Base-by-base conservation (phyloP, 176 grass and related monocot genomes). In the Oryza rufipogon region DNA sequence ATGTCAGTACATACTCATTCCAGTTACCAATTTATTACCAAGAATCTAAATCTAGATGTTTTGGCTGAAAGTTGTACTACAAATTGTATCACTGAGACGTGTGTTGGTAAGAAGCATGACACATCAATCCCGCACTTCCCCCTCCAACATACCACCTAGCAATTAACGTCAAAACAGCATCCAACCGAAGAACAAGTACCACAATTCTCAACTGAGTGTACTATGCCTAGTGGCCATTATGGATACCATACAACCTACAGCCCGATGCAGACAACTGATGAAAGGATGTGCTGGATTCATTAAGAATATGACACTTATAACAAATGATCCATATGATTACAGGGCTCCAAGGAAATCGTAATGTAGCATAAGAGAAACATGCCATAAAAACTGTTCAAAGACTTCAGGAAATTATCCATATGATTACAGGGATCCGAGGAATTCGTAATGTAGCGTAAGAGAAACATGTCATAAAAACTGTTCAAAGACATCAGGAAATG, bases 341-440 rank as follows among this genome's bases (percentile, higher is more conserved):
- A 11, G 20, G 2, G 52, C 10, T 10, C 45, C 10, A 33, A 22
- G 12, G 16, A 13, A 10, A 20, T n/a, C 66, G 17, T 66, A 19
- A 80, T 17, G 44, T 32, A 41, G 26, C 78, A 66, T 20, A 68
- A 80, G 15, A 41, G 23, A 17, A 80, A 80, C 26, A 34, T 51
- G 39, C 20, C 7, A 58, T 8, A 58, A 20, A 54, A 54, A 19
- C 1, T 49, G 58, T 39, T 63, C 74, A 39, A 61, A 64, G 61
- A 47, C 9, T 44, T 44, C 42, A 44, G 9, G 20, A 65, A 28
- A 28, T 28, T 28, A 10, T 13, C 46, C 44, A 81, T 38, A 81
- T 38, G 46, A 70, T 13, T 32, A 56, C 2, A 11, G 20, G 2
- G 52, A 5, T 10, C 45, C 10, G 49, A 22, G 12, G 16, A 13